A percentile compares a stretch with the other conserved stretches of the same genome.
These are phyloP conservation scores for Dalechampia spathulata DNA, from an alignment of 441 rosid species.

Conservation along the genomic window DNA sequence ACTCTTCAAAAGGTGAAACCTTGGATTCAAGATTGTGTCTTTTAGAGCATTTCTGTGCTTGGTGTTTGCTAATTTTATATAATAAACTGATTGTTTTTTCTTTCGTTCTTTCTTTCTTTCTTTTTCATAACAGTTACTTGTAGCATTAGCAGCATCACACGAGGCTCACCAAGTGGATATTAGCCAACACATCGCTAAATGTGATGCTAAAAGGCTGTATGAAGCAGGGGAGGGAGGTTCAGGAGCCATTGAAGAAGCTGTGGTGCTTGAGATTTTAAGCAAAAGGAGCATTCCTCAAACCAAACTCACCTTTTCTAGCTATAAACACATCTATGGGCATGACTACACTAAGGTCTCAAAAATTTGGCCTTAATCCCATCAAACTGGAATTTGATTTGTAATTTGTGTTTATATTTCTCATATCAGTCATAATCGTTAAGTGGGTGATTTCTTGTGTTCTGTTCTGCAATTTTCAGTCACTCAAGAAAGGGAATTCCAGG, in stretches of 20 bases:
- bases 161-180: conserved; percentile 50
- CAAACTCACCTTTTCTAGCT: conserved; percentile 48
- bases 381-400: neutral
- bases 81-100: neutral
- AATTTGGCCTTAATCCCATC: neutral
- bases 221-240: conserved; percentile 50
- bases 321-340: conserved; percentile 56
- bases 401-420: neutral
- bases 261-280: conserved; percentile 52
- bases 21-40: neutral
- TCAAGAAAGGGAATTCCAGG: conserved; percentile 27
- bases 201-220: conserved; percentile 52
- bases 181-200: conserved; percentile 48
- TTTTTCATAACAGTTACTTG: conserved; percentile 52
- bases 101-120: too few relatives aligned
- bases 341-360: conserved; percentile 40
- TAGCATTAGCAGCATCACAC: conserved; percentile 55
- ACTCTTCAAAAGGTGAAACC: neutral
- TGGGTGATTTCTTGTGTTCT: neutral
- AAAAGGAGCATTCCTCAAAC: conserved; percentile 60
- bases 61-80: neutral
- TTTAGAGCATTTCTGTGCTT: neutral
- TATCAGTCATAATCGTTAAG: neutral
- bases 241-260: conserved; percentile 36
- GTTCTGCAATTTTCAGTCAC: conserved; percentile 22